Evolutionary conservation across 208 protist genomes (phyloP), one percentile per base, ranked within the genome.

Genomic region (Wallacemonas sp.): DNA sequence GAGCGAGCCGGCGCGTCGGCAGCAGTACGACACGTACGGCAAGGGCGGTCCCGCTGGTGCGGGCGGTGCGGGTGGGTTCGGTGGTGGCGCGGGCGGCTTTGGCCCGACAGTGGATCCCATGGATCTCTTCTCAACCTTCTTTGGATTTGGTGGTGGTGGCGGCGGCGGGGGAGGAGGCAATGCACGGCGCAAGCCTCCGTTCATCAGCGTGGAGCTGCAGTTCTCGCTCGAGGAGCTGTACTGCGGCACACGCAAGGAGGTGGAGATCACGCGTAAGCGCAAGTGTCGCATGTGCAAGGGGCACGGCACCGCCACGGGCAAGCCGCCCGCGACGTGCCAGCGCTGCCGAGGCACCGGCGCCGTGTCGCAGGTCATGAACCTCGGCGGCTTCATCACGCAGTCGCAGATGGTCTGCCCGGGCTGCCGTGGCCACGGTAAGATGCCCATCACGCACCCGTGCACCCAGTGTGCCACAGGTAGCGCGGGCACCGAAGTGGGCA

Each of bases 141-240:
- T 93, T 58, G 85, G 88, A 19, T 77, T 80, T 52, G 81, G 85
- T 5, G 62, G 64, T 49, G 83, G 87, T 56, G 80, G 27, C 64
- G 85, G 80, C 19, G 74, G 82, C n/a, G 60, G 67, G 24, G 76
- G 23, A 74, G 83, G 46, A 74, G 81, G 60, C 62, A 77, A 41
- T 97, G 96, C 52, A 85, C 75, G 34, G 80, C 98, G 67, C 82
- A 97, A 73, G 58, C 65, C 98, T 29, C 60, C 76, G 1, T 93
- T 98, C 64, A 78, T 99, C 43, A 69, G 92, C 54, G 83, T 97
- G 60, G 83, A 89, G 63, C 68, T 99, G 49, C 68, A 81, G 43
- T 92, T 98, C 39, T 85, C 88, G 6, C 87, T 99, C 27, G 98
- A 99, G 66, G 92, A 98, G 70, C 74, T 99, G 24, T 99, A 99